Conservation (phyloP, 75 land plant genomes). For the Pseudotsuga menziesii region DNA sequence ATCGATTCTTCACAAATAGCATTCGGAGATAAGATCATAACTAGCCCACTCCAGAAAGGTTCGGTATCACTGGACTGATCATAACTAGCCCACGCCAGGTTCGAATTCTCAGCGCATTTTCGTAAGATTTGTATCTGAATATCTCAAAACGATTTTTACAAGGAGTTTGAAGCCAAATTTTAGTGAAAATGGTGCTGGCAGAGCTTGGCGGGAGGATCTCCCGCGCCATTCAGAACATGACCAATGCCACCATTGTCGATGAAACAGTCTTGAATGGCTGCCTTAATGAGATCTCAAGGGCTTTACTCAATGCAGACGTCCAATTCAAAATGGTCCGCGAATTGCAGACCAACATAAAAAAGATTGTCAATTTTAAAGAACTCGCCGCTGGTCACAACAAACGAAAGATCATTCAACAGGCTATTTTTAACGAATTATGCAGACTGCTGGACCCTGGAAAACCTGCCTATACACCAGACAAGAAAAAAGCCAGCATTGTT, state of each 20-base stretch:
- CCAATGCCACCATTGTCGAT: constrained; percentile 81
- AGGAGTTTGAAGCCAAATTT: too few relatives aligned
- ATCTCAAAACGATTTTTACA: too few relatives aligned
- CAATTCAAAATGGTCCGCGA: constrained; percentile 82
- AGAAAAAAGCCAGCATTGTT: constrained; percentile 68
- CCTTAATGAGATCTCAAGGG: constrained; percentile 88
- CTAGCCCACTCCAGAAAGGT: too few relatives aligned
- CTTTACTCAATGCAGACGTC: constrained; percentile 75
- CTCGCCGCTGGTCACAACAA: constrained; percentile 92
- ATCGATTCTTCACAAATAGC: too few relatives aligned
- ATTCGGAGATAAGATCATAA: too few relatives aligned
- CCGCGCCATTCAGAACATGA: constrained; percentile 89
- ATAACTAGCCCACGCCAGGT: too few relatives aligned
- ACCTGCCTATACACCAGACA: constrained; percentile 69
- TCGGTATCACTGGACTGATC: too few relatives aligned
- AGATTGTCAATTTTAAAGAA: constrained; percentile 77
- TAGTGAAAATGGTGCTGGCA: constrained; percentile 68
- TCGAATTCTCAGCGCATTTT: too few relatives aligned
- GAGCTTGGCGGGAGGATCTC: constrained; percentile 84
- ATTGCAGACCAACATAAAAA: constrained; percentile 86
- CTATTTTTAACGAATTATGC: constrained; percentile 92
- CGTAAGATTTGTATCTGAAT: too few relatives aligned
- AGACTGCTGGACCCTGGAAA: constrained; percentile 97
- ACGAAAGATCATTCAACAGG: constrained; percentile 87
- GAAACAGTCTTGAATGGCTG: constrained; percentile 80